Conservation (phyloP, 148 eudicot genomes). For the Camellia sinensis region DNA sequence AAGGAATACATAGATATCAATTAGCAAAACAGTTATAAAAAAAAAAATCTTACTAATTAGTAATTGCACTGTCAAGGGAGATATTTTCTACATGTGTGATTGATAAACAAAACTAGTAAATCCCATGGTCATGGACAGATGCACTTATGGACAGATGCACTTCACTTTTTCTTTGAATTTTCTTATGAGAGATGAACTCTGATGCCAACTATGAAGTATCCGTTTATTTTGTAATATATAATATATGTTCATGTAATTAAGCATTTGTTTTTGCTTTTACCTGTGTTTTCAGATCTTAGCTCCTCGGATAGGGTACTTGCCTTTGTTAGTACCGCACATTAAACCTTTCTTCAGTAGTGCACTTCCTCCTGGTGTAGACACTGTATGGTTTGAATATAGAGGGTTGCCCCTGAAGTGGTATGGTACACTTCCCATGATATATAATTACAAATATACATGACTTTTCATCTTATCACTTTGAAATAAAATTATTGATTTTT, state of each 20-base stretch:
- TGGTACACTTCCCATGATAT: constrained; percentile 13
- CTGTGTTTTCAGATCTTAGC: constrained; percentile 66
- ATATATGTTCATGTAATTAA: background rate
- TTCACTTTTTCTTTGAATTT: background rate
- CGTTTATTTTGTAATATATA: background rate
- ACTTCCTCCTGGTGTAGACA: constrained; percentile 93
- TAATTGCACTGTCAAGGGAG: background rate
- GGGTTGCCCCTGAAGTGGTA: constrained; percentile 94
- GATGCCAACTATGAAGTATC: background rate
- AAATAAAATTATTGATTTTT: background rate
- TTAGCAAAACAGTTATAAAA: background rate
- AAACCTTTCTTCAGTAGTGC: constrained; percentile 78
- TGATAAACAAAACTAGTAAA: background rate
- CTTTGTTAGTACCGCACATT: constrained; percentile 65
- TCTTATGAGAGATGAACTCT: background rate
- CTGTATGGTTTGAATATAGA: constrained; percentile 94
- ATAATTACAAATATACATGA: background rate
- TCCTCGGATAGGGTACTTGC: constrained; percentile 89
- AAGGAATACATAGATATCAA: background rate
- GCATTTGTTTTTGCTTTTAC: constrained; percentile 4
- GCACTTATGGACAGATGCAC: background rate
- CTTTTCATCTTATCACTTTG: background rate
- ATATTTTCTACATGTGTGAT: background rate
- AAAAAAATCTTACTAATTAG: background rate
- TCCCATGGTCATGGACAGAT: background rate